phyloP scores from a whole-genome alignment of 345 rosid genomes.

The Eucalyptus cloeziana region DNA sequence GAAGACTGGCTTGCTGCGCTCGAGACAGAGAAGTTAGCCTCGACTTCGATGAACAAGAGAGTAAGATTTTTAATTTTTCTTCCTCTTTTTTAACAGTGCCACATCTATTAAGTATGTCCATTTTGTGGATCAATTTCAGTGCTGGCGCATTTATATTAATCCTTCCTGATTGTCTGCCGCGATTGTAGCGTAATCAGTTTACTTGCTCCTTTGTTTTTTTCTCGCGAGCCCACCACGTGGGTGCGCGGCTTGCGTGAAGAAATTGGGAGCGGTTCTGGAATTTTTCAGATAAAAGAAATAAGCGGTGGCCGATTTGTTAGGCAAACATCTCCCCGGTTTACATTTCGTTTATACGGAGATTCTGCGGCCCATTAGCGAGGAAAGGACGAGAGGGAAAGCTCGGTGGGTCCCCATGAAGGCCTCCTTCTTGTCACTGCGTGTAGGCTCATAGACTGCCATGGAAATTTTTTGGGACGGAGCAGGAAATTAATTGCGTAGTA shows the following conservation, averaged over 20 bases:
- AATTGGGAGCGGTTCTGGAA: not conserved
- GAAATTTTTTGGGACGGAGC: not conserved
- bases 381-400: not conserved
- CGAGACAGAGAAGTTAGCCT: slow-evolving; percentile 63
- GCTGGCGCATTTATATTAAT: not conserved
- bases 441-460: not conserved
- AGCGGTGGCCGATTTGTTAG: not conserved
- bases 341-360: not conserved
- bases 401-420: not conserved
- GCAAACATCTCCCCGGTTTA: not conserved
- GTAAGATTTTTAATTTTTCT: slow-evolving; percentile 25
- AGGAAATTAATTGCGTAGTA: not conserved
- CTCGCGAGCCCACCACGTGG: not conserved
- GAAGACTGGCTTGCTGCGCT: slow-evolving; percentile 68
- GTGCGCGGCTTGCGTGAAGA: not conserved
- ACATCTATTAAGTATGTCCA: not conserved
- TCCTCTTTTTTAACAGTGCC: not conserved
- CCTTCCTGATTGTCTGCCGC: not conserved
- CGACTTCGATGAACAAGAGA: slow-evolving; percentile 75
- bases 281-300: not conserved
- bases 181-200: not conserved
- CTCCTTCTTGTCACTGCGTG: not conserved
- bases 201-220: not conserved
- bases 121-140: not conserved
- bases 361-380: not conserved